These are phyloP conservation scores for Theileria luwenshuni DNA, from an alignment of 169 alveolate species.

Conservation along the genomic window DNA sequence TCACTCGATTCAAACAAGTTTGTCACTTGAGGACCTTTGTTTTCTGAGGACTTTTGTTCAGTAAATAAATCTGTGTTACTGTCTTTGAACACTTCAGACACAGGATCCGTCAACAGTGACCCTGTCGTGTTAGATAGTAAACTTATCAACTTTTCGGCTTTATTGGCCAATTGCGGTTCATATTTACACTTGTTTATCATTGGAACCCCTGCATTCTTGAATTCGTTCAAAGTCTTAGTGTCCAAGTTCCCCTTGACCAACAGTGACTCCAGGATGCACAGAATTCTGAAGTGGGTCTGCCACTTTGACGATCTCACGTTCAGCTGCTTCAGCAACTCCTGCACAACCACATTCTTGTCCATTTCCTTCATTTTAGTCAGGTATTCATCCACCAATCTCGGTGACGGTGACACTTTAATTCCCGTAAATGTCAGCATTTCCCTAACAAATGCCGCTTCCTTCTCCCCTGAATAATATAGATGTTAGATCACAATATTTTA, in stretches of 20 bases:
- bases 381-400: conserved; percentile 53
- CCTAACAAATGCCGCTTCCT: conserved; percentile 51
- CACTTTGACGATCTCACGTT: conserved; percentile 52
- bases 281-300: conserved; percentile 56
- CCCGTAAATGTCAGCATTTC: conserved; percentile 65
- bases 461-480: conserved; percentile 32
- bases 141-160: conserved; percentile 39
- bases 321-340: conserved; percentile 44
- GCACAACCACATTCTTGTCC: conserved; percentile 38
- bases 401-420: conserved; percentile 64
- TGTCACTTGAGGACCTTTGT: not conserved
- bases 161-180: conserved; percentile 47
- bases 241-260: conserved; percentile 21
- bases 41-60: not conserved
- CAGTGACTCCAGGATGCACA: conserved; percentile 55
- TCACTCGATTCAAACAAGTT: not conserved
- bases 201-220: conserved; percentile 34
- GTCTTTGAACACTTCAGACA: not conserved
- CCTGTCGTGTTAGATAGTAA: conserved; percentile 16
- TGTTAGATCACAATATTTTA: too few relatives aligned
- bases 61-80: not conserved
- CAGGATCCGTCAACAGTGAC: not conserved
- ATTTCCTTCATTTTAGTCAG: conserved; percentile 32
- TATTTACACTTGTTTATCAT: conserved; percentile 53
- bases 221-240: not conserved